Evolutionary conservation across 176 grass and related monocot genomes (phyloP).

Genomic region (Tillandsia fasciculata): DNA sequence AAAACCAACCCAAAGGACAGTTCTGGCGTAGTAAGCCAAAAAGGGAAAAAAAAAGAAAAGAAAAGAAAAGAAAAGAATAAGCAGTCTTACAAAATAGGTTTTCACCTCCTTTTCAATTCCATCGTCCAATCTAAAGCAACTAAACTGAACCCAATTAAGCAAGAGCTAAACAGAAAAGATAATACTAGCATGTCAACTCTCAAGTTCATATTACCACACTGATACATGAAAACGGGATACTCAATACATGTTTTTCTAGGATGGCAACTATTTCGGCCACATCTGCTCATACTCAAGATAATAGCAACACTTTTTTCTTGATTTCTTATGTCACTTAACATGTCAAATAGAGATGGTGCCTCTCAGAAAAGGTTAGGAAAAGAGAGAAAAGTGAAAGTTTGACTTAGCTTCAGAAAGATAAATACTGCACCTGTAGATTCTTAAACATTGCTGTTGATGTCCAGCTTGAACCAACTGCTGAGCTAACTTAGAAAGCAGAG

Average conservation of each 20-base stretch:
- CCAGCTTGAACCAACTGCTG: slow-evolving; percentile 88
- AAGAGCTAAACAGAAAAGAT: no score
- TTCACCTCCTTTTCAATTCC: no score
- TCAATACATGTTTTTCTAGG: background rate
- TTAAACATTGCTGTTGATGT: slow-evolving; percentile 63
- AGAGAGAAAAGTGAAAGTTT: slow-evolving; percentile 3
- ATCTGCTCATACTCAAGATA: background rate
- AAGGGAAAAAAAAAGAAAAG: background rate
- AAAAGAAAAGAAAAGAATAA: background rate
- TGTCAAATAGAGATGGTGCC: no score
- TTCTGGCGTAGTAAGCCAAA: no score
- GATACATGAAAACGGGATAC: background rate
- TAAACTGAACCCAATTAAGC: no score
- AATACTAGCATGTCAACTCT: background rate
- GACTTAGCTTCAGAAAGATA: background rate
- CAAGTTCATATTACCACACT: background rate
- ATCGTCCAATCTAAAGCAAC: no score
- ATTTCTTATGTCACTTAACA: background rate
- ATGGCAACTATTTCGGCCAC: background rate
- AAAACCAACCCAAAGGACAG: no score
- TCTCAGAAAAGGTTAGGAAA: background rate
- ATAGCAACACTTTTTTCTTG: background rate
- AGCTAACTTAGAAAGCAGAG: slow-evolving; percentile 79
- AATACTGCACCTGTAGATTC: slow-evolving; percentile 66
- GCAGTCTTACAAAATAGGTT: no score